Evolutionary conservation across 495 filamentous ascomycete genomes (phyloP).

Genomic region (Aspergillus homomorphus): DNA sequence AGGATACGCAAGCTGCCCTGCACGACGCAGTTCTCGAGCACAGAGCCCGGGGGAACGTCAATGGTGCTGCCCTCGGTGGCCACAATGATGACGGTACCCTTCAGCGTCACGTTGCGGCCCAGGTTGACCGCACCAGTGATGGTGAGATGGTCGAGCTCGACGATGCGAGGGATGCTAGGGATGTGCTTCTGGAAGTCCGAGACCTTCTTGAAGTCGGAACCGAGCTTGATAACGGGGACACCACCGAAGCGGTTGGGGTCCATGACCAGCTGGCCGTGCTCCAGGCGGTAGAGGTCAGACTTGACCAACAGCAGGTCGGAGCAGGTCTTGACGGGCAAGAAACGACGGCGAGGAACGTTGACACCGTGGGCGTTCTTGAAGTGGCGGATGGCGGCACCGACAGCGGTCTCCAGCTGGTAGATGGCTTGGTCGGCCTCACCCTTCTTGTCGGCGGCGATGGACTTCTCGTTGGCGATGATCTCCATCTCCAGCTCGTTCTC

Average conservation of each 20-base stretch:
- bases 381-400: slow-evolving; percentile 97
- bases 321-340: slow-evolving; percentile 99
- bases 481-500: slow-evolving; percentile 98
- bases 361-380: slow-evolving; percentile 98
- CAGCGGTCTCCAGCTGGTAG: slow-evolving; percentile 96
- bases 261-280: slow-evolving; percentile 97
- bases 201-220: slow-evolving; percentile 99
- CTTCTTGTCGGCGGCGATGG: slow-evolving; percentile 98
- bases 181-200: slow-evolving; percentile 99
- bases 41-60: slow-evolving; percentile 92
- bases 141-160: slow-evolving; percentile 96
- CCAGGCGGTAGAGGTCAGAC: slow-evolving; percentile 98
- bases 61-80: slow-evolving; percentile 97
- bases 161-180: slow-evolving; percentile 91
- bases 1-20: slow-evolving; percentile 94
- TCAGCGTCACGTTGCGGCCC: slow-evolving; percentile 88
- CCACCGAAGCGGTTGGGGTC: slow-evolving; percentile 94
- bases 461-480: slow-evolving; percentile 99
- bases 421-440: slow-evolving; percentile 97
- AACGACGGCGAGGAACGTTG: slow-evolving; percentile 95
- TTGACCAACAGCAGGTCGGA: slow-evolving; percentile 99
- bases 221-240: slow-evolving; percentile 99
- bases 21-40: slow-evolving; percentile 98
- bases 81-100: slow-evolving; percentile 99
- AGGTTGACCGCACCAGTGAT: slow-evolving; percentile 97